A percentile compares a stretch with the other conserved stretches of the same genome.
These are phyloP conservation scores for Alternaria sp. DNA, from an alignment of 2,329 filamentous ascomycete genomes.

Conservation along the genomic window DNA sequence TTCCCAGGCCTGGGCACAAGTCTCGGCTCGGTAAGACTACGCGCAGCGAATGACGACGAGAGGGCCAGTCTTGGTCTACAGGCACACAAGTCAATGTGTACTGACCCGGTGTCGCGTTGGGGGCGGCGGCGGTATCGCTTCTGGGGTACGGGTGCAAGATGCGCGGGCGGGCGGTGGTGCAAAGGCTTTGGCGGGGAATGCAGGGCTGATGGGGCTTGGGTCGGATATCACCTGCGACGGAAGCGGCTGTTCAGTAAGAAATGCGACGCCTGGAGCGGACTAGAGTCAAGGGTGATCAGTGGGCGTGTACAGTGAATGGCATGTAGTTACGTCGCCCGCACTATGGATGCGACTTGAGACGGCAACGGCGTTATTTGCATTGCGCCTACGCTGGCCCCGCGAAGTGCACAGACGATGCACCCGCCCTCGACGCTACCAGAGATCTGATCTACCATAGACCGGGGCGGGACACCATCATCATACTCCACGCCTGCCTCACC, in stretches of 20 bases:
- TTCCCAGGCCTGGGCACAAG: constrained; percentile 25
- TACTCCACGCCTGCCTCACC: constrained; percentile 3
- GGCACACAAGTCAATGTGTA: constrained; percentile 9
- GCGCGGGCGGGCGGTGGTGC: constrained; percentile 20
- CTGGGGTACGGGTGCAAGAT: constrained; percentile 8
- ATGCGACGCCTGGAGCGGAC: constrained; percentile 7
- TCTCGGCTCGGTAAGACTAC: constrained; percentile 20
- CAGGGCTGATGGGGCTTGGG: constrained; percentile 8
- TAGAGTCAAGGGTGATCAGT: neutral
- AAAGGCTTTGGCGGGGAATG: constrained; percentile 19
- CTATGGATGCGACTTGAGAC: constrained; percentile 17
- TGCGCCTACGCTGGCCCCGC: constrained; percentile 24
- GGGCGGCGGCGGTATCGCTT: constrained; percentile 5
- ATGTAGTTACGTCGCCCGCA: constrained; percentile 12
- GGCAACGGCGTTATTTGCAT: constrained; percentile 25
- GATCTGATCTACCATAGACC: constrained; percentile 12
- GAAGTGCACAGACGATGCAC: constrained; percentile 23
- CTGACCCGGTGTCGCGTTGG: constrained; percentile 9
- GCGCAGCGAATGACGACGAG: constrained; percentile 14
- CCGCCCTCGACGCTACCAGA: constrained; percentile 17
- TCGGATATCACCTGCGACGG: constrained; percentile 18
- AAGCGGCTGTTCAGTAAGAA: constrained; percentile 2
- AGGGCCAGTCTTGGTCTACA: constrained; percentile 10
- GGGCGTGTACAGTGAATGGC: constrained; percentile 6
- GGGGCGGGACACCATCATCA: neutral